Evolutionary conservation across 306 rosid genomes (phyloP).

Genomic region (Cucumis hystrix): DNA sequence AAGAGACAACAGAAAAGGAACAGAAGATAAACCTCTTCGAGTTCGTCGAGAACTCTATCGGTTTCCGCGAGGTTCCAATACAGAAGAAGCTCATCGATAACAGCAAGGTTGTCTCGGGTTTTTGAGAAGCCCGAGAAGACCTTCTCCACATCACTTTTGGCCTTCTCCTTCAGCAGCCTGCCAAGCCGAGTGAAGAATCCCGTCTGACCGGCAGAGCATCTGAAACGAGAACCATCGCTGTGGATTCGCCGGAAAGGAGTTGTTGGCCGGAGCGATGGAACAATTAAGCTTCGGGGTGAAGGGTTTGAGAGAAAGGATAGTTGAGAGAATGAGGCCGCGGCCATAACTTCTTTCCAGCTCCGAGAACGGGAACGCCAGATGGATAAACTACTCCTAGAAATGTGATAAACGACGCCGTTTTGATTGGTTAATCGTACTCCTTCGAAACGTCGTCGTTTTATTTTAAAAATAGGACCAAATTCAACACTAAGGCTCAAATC

Average conservation of each 20-base stretch:
- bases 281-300: constrained; percentile 11
- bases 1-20: neutral
- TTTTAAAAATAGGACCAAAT: neutral
- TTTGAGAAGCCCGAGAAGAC: constrained; percentile 77
- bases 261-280: constrained; percentile 7
- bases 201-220: constrained; percentile 58
- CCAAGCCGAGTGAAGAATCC: constrained; percentile 77
- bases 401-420: neutral
- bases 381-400: neutral
- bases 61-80: constrained; percentile 96
- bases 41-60: constrained; percentile 81
- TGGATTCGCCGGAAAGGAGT: neutral
- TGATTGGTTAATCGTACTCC: neutral
- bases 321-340: constrained; percentile 24
- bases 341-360: constrained; percentile 26
- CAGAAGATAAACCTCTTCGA: constrained; percentile 59
- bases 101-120: constrained; percentile 78
- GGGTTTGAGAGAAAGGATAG: constrained; percentile 29
- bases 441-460: neutral
- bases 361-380: neutral
- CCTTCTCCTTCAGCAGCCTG: constrained; percentile 77
- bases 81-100: constrained; percentile 82
- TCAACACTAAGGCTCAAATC: neutral
- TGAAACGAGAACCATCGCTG: constrained; percentile 25
- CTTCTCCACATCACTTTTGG: constrained; percentile 86